phyloP scores from a whole-genome alignment of 1,284 basidiomycete genomes.

The Sporisorium iseilematis-ciliati region DNA sequence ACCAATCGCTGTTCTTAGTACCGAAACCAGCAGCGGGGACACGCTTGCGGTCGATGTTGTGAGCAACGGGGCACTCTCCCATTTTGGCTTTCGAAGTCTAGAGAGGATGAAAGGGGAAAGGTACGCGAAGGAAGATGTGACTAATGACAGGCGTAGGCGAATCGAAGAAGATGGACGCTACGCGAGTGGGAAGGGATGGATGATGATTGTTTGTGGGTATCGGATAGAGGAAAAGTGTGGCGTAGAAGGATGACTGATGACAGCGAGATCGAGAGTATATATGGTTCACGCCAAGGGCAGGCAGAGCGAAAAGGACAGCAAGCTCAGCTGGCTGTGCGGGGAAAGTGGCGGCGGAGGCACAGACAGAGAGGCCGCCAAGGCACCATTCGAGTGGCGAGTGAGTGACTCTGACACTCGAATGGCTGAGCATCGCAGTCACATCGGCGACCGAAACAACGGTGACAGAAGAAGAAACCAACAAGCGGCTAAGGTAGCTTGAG shows the following conservation, averaged over 20 bases:
- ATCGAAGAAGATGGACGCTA: neutral
- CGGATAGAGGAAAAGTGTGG: slow-evolving; percentile 14
- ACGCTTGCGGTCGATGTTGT: slow-evolving; percentile 42
- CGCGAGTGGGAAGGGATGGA: neutral
- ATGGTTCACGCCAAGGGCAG: neutral
- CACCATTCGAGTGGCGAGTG: neutral
- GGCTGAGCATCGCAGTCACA: neutral
- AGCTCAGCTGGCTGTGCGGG: neutral
- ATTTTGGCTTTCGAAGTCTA: slow-evolving; percentile 7
- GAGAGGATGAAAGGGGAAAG: neutral
- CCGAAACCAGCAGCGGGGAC: slow-evolving; percentile 35
- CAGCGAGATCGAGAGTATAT: slow-evolving; percentile 5
- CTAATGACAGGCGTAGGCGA: slow-evolving; percentile 14
- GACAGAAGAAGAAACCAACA: neutral
- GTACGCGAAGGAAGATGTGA: neutral
- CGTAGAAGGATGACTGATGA: slow-evolving; percentile 23
- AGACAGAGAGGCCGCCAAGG: neutral
- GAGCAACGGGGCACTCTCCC: slow-evolving; percentile 46
- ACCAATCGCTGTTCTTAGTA: slow-evolving; percentile 44
- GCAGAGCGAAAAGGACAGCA: neutral
- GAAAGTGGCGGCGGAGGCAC: slow-evolving; percentile 11
- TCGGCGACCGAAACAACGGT: neutral
- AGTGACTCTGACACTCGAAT: neutral
- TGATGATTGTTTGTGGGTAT: slow-evolving; percentile 13
- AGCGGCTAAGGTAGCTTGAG: neutral